Evolutionary conservation across 768 basidiomycete species (phyloP), one percentile per base, ranked within the genome.

Genomic region (Xerocomus spinulosus): DNA sequence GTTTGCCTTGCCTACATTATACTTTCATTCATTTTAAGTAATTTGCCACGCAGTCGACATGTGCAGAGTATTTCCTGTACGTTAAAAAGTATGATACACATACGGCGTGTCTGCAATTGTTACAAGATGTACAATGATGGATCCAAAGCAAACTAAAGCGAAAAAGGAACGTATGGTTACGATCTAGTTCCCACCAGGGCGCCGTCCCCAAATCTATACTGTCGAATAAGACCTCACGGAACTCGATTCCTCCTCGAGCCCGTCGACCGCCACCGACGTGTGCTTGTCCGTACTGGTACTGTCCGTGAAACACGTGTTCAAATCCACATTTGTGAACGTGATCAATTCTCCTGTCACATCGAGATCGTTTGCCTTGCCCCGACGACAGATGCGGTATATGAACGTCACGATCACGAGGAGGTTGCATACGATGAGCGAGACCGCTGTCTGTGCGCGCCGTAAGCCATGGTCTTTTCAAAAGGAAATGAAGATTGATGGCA

Each of bases 371-470:
- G 6, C 28, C 5, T 29, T 37, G 24, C 39, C 24, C 17, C 24
- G 39, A 17, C n/a, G 39, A 26, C 25, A 17, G n/a, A 56, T n/a
- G 15, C 52, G 60, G 35, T 60, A 55, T 7, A 55, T 12, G 8
- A 58, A 63, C 13, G 55, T 25, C 17, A 60, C 55, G 24, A 65
- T 51, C 34, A 65, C 65, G 26, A 64, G 52, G 12, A 55, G 46
- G 20, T 63, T 60, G 50, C 63, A 66, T 7, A 65, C 47, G 32
- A 65, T 44, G 20, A 61, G 33, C 8, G 60, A 51, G 14, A 60
- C 43, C 7, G 66, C 58, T 4, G 54, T 20, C 63, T 62, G 29
- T 50, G 33, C 12, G 5, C 13, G n/a, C n/a, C n/a, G n/a, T n/a
- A n/a, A n/a, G n/a, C 14, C 2, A 12, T 42, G 7, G 35, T 35